Conservation (phyloP, 495 filamentous ascomycete species). For the Tuber microsphaerosporum region DNA sequence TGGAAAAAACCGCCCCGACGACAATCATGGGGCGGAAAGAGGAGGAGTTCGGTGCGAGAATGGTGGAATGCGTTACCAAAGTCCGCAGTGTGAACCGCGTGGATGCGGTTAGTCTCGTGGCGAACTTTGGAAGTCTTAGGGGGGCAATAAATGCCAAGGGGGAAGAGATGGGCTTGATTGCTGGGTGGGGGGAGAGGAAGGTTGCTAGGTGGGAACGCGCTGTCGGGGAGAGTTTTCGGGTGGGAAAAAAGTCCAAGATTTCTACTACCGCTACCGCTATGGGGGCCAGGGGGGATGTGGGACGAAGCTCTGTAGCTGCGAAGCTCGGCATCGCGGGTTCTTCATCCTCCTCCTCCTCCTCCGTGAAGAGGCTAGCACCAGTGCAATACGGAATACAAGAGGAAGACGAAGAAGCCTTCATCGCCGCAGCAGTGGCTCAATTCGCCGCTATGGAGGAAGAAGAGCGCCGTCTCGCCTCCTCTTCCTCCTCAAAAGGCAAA, state of each 20-base stretch:
- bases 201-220: slow-evolving; percentile 72
- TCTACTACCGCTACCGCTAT: slow-evolving; percentile 11
- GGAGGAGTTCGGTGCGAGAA: slow-evolving; percentile 70
- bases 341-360: slow-evolving; percentile 29
- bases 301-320: slow-evolving; percentile 42
- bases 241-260: slow-evolving; percentile 49
- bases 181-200: slow-evolving; percentile 94
- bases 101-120: slow-evolving; percentile 78
- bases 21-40: slow-evolving; percentile 77
- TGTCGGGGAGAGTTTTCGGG: slow-evolving; percentile 75
- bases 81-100: slow-evolving; percentile 89
- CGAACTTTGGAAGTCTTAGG: slow-evolving; percentile 77
- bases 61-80: slow-evolving; percentile 89
- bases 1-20: slow-evolving; percentile 72
- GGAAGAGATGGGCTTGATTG: slow-evolving; percentile 72
- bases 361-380: not conserved
- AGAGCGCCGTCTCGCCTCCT: not conserved
- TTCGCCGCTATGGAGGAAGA: slow-evolving; percentile 24
- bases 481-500: slow-evolving; percentile 11
- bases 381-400: slow-evolving; percentile 24
- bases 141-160: slow-evolving; percentile 79
- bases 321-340: slow-evolving; percentile 44
- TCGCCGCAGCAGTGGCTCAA: slow-evolving; percentile 48
- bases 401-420: slow-evolving; percentile 48
- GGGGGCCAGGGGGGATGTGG: slow-evolving; percentile 13